Evolutionary conservation across 2,329 filamentous ascomycete genomes (phyloP), one percentile per base, ranked within the genome.

Genomic region (Ophiostoma pallidulum): DNA sequence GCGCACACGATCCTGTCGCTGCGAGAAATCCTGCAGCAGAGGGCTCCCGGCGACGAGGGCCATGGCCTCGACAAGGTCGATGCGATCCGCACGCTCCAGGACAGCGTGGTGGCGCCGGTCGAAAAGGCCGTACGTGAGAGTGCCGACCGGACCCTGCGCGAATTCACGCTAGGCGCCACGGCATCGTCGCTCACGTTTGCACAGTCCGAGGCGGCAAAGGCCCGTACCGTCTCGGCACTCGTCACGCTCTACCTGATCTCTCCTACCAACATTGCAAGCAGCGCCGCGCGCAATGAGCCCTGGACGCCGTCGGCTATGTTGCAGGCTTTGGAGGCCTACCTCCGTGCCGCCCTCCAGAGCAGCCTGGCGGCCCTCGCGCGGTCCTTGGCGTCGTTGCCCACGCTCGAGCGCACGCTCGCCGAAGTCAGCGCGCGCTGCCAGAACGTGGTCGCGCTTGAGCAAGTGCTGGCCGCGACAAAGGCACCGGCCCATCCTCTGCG

Each of bases 371-470:
- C 82, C 0, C 71, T 98, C 9, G 74, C 84, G 2, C 74, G 89
- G 19, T 82, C 86, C 0, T 73, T 98, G 14, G 81, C 83, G 4
- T 85, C 87, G 49, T 72, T 97, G 3, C 86, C 91, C 0, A 84
- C 77, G 0, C 73, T 97, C 26, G 90, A 97, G 41, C 78, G 87
- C 44, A 84, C 88, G 0, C 72, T 97, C 2, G 71, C 78, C 14
- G 92, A 97, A 58, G 80, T 95, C 19, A 85, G 86, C 7, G 80
- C 82, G 5, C 77, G 86, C 39, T 96, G 91, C 60, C 90, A 95
- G 62, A 94, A 94, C 59, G 79, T 97, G 33, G 80, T 94, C n/a
- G 87, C 88, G 0, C 70, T 97, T 3, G 88, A 95, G 66, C 70
- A 80, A 2, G 75, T 96, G 2, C 77, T 97, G 7, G 78, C 80